These are phyloP conservation scores for Extremus antarcticus DNA, from an alignment of 495 filamentous ascomycete species.

Conservation along the genomic window DNA sequence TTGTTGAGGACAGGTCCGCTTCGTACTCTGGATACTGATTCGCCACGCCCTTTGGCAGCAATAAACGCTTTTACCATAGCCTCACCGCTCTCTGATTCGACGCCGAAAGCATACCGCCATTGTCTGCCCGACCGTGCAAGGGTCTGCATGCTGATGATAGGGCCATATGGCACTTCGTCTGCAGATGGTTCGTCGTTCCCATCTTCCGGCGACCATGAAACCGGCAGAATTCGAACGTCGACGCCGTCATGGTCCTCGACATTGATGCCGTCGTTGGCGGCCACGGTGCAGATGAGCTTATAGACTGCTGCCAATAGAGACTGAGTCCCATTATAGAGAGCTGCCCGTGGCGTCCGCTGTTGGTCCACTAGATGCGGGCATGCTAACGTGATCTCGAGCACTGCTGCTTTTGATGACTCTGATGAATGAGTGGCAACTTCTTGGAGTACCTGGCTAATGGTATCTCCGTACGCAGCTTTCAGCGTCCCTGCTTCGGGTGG, in stretches of 20 bases:
- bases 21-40: neutral
- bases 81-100: constrained; percentile 49
- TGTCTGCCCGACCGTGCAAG: constrained; percentile 51
- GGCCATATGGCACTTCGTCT: constrained; percentile 30
- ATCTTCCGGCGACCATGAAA: constrained; percentile 41
- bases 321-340: constrained; percentile 53
- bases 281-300: constrained; percentile 58
- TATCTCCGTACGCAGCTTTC: constrained; percentile 46
- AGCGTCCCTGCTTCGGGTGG: constrained; percentile 36
- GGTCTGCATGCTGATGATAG: constrained; percentile 53
- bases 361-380: constrained; percentile 41
- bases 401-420: constrained; percentile 13
- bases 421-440: constrained; percentile 28
- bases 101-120: constrained; percentile 63
- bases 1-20: neutral
- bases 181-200: neutral
- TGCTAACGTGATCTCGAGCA: constrained; percentile 46
- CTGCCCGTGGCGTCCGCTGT: constrained; percentile 36
- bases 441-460: constrained; percentile 40
- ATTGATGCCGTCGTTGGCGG: constrained; percentile 49
- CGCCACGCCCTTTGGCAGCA: constrained; percentile 11
- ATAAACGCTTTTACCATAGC: constrained; percentile 27
- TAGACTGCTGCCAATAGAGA: constrained; percentile 65
- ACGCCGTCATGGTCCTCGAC: constrained; percentile 59
- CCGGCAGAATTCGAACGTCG: constrained; percentile 63